These are phyloP conservation scores for Aspergillus sp. DNA, from an alignment of 2,329 filamentous ascomycete species.

Conservation along the genomic window DNA sequence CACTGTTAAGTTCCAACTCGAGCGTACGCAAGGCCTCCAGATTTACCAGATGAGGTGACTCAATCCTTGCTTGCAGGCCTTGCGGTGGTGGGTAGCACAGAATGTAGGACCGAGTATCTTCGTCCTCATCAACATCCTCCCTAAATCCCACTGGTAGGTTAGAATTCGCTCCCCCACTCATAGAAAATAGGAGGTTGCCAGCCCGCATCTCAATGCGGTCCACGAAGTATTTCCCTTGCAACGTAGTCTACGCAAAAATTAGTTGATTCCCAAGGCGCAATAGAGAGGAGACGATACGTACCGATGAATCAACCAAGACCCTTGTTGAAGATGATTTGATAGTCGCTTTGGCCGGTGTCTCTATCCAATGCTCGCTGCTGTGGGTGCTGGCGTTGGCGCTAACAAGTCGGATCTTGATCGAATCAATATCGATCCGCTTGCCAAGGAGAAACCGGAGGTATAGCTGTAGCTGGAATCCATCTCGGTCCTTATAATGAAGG, in stretches of 20 bases:
- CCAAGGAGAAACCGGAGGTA: slow-evolving; percentile 70
- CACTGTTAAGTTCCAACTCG: slow-evolving; percentile 70
- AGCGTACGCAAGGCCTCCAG: slow-evolving; percentile 77
- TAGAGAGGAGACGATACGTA: slow-evolving; percentile 32
- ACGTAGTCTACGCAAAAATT: slow-evolving; percentile 29
- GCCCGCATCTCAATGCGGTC: slow-evolving; percentile 65
- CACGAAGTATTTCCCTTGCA: slow-evolving; percentile 71
- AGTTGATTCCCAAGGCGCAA: background rate
- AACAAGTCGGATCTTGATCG: slow-evolving; percentile 63
- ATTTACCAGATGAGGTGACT: slow-evolving; percentile 68
- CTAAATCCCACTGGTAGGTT: slow-evolving; percentile 37
- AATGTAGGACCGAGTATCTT: slow-evolving; percentile 60
- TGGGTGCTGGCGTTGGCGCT: slow-evolving; percentile 45
- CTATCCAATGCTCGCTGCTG: slow-evolving; percentile 67
- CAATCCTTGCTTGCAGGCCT: slow-evolving; percentile 68
- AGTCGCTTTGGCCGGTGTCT: slow-evolving; percentile 46
- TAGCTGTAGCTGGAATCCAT: slow-evolving; percentile 72
- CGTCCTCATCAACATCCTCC: slow-evolving; percentile 32
- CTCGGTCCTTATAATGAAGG: slow-evolving; percentile 66
- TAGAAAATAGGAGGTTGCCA: slow-evolving; percentile 41
- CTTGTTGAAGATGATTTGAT: slow-evolving; percentile 58
- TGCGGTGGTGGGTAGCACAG: slow-evolving; percentile 71
- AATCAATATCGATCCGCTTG: slow-evolving; percentile 67
- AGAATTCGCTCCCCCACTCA: slow-evolving; percentile 28
- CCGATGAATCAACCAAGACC: slow-evolving; percentile 50